A percentile compares a stretch with the other conserved stretches of the same genome.
phyloP scores from a whole-genome alignment of 768 basidiomycete genomes.

The Mycena chlorophos region DNA sequence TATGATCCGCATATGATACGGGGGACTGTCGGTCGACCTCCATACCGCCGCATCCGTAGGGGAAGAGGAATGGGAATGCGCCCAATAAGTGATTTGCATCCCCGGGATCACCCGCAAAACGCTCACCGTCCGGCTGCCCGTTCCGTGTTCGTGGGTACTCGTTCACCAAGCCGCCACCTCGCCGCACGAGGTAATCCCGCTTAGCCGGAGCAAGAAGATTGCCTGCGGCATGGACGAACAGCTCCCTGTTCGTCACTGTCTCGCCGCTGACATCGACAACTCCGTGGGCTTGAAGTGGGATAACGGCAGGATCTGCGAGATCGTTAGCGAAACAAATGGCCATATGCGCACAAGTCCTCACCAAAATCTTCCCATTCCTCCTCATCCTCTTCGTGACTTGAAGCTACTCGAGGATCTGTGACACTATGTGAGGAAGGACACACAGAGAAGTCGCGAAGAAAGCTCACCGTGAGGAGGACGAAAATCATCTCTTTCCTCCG shows the following conservation, averaged over 20 bases:
- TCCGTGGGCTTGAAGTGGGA: constrained; percentile 4
- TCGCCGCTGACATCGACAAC: constrained; percentile 1
- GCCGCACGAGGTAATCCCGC: constrained; percentile 12
- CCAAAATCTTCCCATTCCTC: not conserved
- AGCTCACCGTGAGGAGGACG: too few relatives aligned
- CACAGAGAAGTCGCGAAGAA: not conserved
- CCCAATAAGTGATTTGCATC: constrained; percentile 33
- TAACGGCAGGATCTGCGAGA: not conserved
- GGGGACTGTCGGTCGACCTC: not conserved
- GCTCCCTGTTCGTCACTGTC: not conserved
- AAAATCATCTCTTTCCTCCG: constrained; percentile 4
- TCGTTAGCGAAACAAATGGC: not conserved
- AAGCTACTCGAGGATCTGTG: too few relatives aligned
- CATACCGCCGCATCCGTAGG: constrained; percentile 23
- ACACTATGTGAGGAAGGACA: not conserved
- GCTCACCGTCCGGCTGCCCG: constrained; percentile 3
- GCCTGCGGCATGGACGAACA: not conserved
- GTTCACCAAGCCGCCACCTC: constrained; percentile 28
- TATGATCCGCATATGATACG: not conserved
- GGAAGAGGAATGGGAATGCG: constrained; percentile 32
- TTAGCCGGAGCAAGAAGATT: not conserved
- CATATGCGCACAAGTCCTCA: not conserved
- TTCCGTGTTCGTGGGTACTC: constrained; percentile 27
- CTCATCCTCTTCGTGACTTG: not conserved
- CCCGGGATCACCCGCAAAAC: constrained; percentile 24